Evolutionary conservation across 192 early-diverging fungal species (phyloP).

Genomic region (Backusella australiensis): DNA sequence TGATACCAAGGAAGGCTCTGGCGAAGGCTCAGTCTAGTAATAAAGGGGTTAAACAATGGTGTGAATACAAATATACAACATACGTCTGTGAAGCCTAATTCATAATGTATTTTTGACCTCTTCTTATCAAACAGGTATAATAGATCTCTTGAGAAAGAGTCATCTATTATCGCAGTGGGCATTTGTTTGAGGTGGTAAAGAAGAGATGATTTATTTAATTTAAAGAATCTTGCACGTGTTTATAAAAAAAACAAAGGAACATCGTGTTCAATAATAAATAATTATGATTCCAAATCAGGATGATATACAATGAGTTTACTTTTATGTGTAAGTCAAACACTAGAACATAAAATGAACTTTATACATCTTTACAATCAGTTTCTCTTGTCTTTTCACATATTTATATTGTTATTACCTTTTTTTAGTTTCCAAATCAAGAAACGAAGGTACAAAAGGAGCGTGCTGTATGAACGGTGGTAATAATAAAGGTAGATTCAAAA

Average conservation of each 20-base stretch:
- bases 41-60: neutral
- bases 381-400: too few species aligned
- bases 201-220: neutral
- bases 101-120: constrained; percentile 17
- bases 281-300: neutral
- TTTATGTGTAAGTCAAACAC: neutral
- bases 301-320: neutral
- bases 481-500: too few species aligned
- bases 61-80: neutral
- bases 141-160: constrained; percentile 26
- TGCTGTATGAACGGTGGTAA: too few species aligned
- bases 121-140: constrained; percentile 29
- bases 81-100: constrained; percentile 17
- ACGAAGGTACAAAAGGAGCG: too few species aligned
- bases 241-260: neutral
- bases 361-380: too few species aligned
- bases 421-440: too few species aligned
- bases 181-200: neutral
- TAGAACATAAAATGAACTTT: too few species aligned
- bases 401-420: too few species aligned
- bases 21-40: neutral
- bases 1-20: neutral
- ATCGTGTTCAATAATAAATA: neutral
- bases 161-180: neutral
- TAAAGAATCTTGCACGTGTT: neutral